phyloP scores from a whole-genome alignment of 129 eudicot genomes.

The Centella asiatica region DNA sequence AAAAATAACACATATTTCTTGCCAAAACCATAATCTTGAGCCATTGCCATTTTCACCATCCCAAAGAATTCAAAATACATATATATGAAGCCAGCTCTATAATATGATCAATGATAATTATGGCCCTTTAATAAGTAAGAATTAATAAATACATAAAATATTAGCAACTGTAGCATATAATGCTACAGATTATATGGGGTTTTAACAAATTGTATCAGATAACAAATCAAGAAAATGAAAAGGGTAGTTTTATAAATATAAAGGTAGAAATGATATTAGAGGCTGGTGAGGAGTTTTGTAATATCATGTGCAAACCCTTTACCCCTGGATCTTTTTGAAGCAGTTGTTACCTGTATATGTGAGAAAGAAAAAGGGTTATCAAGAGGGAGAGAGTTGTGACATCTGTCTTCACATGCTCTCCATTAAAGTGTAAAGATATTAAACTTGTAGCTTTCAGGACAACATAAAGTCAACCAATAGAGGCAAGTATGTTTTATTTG shows the following conservation, averaged over 20 bases:
- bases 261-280: not conserved
- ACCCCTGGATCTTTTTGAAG: not conserved
- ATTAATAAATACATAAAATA: not conserved
- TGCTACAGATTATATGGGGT: not conserved
- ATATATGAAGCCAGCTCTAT: not conserved
- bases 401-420: too few relatives aligned
- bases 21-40: not conserved
- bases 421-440: too few relatives aligned
- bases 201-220: not conserved
- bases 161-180: not conserved
- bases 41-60: not conserved
- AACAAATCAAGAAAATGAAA: too few relatives aligned
- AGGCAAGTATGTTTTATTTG: too few relatives aligned
- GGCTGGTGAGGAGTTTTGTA: not conserved
- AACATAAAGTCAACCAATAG: too few relatives aligned
- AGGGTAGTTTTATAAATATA: not conserved
- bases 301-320: not conserved
- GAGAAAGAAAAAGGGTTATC: too few relatives aligned
- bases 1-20: not conserved
- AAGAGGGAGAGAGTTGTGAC: too few relatives aligned
- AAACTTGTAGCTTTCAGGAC: too few relatives aligned
- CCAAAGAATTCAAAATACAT: not conserved
- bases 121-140: not conserved
- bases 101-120: not conserved
- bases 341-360: not conserved